phyloP scores from a whole-genome alignment of 371 early-diverging fungal genomes.

The Cladochytrium tenue region DNA sequence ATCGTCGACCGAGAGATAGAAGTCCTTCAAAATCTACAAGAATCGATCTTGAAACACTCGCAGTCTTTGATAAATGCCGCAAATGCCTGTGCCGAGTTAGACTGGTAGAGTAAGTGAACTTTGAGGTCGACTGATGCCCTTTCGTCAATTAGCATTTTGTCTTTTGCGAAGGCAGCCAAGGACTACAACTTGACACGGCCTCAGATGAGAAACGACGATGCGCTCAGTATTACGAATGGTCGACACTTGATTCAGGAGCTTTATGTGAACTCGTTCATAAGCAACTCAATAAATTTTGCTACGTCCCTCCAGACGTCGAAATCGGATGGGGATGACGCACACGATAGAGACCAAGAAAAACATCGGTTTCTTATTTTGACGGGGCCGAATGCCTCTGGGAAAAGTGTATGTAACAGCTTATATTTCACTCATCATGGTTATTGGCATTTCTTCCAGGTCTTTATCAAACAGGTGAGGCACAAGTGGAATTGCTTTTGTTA shows the following conservation, averaged over 20 bases:
- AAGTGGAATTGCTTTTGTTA: too few relatives aligned
- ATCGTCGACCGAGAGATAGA: constrained; percentile 80
- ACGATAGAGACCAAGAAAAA: not conserved
- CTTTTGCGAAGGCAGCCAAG: constrained; percentile 64
- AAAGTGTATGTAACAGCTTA: constrained; percentile 1
- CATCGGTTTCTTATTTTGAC: not conserved
- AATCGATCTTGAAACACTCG: constrained; percentile 46
- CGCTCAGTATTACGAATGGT: constrained; percentile 61
- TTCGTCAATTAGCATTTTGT: constrained; percentile 52
- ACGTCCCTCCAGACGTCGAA: constrained; percentile 12
- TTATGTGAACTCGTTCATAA: constrained; percentile 63
- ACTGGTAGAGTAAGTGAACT: constrained; percentile 55
- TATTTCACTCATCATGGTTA: not conserved
- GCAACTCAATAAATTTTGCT: constrained; percentile 63
- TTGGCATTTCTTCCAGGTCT: constrained; percentile 48
- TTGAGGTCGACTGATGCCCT: not conserved
- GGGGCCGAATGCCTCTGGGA: constrained; percentile 5
- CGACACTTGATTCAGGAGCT: constrained; percentile 77
- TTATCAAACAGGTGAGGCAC: constrained; percentile 64
- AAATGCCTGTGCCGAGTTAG: constrained; percentile 64
- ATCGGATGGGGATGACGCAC: too few relatives aligned
- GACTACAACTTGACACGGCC: constrained; percentile 62
- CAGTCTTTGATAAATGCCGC: constrained; percentile 38
- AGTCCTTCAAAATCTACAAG: constrained; percentile 66
- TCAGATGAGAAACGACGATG: constrained; percentile 50